A percentile compares a stretch with the other conserved stretches of the same genome.
Evolutionary conservation across 139 green algal genomes (phyloP).

Genomic region (Spirogloea muscicola): DNA sequence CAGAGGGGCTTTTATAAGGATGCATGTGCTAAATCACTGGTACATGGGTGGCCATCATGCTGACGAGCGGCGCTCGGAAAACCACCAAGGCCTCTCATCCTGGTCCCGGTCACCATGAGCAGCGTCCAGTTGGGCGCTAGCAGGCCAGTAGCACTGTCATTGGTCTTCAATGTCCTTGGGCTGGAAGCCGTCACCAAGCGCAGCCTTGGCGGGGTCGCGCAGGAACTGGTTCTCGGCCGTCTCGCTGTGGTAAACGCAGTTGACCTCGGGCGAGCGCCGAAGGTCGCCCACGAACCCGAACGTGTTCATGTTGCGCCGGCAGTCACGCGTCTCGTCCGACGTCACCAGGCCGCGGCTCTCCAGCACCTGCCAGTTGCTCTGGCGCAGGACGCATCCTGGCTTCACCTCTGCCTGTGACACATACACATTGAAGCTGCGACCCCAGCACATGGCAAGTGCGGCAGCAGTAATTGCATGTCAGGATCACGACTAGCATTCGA

Average conservation of each 20-base stretch:
- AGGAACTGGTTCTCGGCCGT: conserved; percentile 88
- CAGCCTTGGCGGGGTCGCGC: conserved; percentile 58
- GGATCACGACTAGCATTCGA: no score
- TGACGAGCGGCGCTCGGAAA: no score
- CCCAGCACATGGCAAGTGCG: no score
- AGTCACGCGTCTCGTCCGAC: conserved; percentile 66
- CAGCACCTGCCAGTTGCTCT: conserved; percentile 86
- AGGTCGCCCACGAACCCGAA: conserved; percentile 98
- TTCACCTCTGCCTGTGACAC: conserved; percentile 94
- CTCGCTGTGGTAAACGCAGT: conserved; percentile 96
- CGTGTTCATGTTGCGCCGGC: conserved; percentile 97
- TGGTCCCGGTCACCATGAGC: no score
- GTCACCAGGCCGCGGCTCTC: conserved; percentile 84
- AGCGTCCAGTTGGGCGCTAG: no score
- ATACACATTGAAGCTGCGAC: conserved; percentile 91
- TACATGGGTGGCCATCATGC: no score
- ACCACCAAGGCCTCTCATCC: no score
- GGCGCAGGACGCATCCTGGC: conserved; percentile 90
- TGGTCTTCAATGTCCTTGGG: conserved; percentile 20
- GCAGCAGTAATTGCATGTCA: no score
- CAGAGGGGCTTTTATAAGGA: no score
- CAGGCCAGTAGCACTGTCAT: no score
- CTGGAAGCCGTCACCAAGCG: conserved; percentile 63
- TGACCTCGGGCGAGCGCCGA: conserved; percentile 59
- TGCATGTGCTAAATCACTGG: no score